Evolutionary conservation across 108 stramenopile species (phyloP), one percentile per base, ranked within the genome.

Genomic region (Nannochloropsis granulata): DNA sequence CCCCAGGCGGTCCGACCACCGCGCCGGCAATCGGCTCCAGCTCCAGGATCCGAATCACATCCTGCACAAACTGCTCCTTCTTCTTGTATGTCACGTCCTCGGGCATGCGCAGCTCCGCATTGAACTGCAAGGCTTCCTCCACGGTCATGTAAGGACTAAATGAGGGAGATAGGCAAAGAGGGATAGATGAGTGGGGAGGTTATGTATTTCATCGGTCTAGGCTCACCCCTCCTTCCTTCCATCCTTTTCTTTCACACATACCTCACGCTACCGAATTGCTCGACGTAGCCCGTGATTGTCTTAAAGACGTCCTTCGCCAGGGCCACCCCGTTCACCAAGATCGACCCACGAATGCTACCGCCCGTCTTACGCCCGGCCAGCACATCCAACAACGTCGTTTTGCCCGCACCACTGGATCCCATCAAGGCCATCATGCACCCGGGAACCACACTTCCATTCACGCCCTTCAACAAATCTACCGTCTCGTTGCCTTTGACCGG

Each of bases 101-200:
- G 12, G 93, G 93, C 24, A 94, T 82, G 25, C 95, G 91, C 83
- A 96, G 84, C 82, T 92, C 89, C 13, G 94, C 95, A 78, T 92
- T 93, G 85, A 96, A 95, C 34, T 88, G 84, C 43, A 96, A 93
- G 25, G 93, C 92, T 88, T 96, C 95, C n/a, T 92, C 87, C 26
- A 94, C 94, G 42, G 95, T 96, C 23, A 83, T 24, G 56, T 71
- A 71, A n/a, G 56, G 56, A 71, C 21, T n/a, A 2, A 71, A n/a
- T 2, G 21, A 10, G 56, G 23, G 78, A 24, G 1, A 3, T 78
- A 78, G 78, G 78, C 2, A 34, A 34, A 34, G 34, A 34, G 1
- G 34, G 34, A 34, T 34, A 34, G 34, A 34, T 34, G 34, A 34
- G 24, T 2, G 3, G 78, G 3, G 24, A 24, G 78, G 24, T 3